Evolutionary conservation across 345 rosid species (phyloP).

Genomic region (Trapa incisa): DNA sequence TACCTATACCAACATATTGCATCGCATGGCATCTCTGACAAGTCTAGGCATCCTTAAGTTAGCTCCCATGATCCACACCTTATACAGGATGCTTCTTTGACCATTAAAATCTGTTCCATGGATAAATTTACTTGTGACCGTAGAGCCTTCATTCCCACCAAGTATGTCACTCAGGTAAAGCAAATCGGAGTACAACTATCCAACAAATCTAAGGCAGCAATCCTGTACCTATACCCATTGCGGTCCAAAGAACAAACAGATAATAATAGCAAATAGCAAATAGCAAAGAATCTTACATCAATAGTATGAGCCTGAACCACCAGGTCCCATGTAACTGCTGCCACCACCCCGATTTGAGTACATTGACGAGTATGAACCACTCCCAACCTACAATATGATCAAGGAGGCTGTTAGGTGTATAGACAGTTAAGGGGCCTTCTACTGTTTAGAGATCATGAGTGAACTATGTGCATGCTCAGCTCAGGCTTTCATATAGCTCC

Average conservation of each 20-base stretch:
- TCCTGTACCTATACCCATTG: neutral
- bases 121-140: conserved; percentile 44
- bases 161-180: conserved; percentile 17
- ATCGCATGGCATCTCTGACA: conserved; percentile 8
- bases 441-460: too few relatives aligned
- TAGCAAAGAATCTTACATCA: conserved; percentile 37
- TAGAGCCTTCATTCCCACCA: conserved; percentile 11
- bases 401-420: neutral
- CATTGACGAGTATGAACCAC: conserved; percentile 76
- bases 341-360: conserved; percentile 71
- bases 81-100: conserved; percentile 38
- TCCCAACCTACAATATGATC: conserved; percentile 51
- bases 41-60: conserved; percentile 19
- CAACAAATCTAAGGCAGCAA: neutral
- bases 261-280: conserved; percentile 5
- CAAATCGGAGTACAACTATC: conserved; percentile 2
- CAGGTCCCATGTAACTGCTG: conserved; percentile 58
- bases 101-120: conserved; percentile 54
- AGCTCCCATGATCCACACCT: conserved; percentile 44
- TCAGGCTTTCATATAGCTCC: too few relatives aligned
- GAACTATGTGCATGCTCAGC: too few relatives aligned
- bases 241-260: conserved; percentile 1
- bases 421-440: too few relatives aligned
- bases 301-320: conserved; percentile 90
- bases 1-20: neutral